Conservation (phyloP, 352 stramenopile species). For the Pythium utonaiense region DNA sequence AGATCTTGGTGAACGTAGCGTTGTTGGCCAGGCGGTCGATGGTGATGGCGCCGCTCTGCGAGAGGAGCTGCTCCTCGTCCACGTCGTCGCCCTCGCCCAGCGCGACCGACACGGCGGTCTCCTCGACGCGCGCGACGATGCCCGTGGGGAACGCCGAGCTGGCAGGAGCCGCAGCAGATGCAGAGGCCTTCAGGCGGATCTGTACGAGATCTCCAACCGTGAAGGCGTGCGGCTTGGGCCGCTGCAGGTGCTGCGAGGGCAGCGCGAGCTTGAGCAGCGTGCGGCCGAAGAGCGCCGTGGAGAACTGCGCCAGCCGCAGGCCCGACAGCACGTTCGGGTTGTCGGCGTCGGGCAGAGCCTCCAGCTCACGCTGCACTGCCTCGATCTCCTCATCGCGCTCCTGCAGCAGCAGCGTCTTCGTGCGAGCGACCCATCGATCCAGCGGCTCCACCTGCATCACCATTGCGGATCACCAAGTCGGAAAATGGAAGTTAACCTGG, state of each 20-base stretch:
- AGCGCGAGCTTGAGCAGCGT: slow-evolving; percentile 53
- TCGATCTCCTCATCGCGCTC: slow-evolving; percentile 70
- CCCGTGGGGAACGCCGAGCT: slow-evolving; percentile 36
- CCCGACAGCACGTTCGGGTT: slow-evolving; percentile 72
- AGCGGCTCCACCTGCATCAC: slow-evolving; percentile 28
- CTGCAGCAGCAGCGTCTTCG: slow-evolving; percentile 39
- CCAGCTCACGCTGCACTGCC: slow-evolving; percentile 48
- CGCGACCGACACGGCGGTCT: slow-evolving; percentile 53
- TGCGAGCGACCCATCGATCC: slow-evolving; percentile 52
- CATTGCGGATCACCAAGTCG: background rate
- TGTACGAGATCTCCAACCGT: slow-evolving; percentile 83
- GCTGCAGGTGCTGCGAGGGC: slow-evolving; percentile 34
- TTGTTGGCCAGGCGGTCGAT: slow-evolving; percentile 86
- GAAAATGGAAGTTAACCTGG: background rate
- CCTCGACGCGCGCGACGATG: slow-evolving; percentile 64
- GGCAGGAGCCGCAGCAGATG: slow-evolving; percentile 3
- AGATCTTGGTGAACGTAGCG: slow-evolving; percentile 78
- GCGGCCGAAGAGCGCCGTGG: slow-evolving; percentile 70
- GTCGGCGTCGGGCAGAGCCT: slow-evolving; percentile 39
- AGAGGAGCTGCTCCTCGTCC: slow-evolving; percentile 43
- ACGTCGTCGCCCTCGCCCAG: slow-evolving; percentile 51
- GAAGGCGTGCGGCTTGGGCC: slow-evolving; percentile 74
- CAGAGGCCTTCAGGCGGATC: slow-evolving; percentile 35
- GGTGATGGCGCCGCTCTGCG: slow-evolving; percentile 29
- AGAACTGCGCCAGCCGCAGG: slow-evolving; percentile 35